These are phyloP conservation scores for Coemansia sp. DNA, from an alignment of 192 early-diverging fungal genomes.

Conservation along the genomic window DNA sequence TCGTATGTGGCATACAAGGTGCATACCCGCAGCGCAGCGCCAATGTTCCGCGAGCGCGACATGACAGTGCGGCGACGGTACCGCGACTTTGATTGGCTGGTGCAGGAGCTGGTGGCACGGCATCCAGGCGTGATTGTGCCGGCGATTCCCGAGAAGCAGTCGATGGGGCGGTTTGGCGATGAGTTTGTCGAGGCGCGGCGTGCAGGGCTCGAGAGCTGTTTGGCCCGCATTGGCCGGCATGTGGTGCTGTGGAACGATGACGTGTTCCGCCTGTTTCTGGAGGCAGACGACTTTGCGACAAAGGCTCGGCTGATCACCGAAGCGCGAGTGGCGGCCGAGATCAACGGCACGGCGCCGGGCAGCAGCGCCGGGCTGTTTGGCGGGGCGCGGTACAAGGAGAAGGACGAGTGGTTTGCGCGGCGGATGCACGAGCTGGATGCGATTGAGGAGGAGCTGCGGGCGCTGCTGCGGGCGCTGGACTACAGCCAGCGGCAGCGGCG, in stretches of 20 bases:
- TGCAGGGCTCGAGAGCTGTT: slow-evolving; percentile 77
- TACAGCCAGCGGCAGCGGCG: slow-evolving; percentile 69
- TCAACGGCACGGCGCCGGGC: slow-evolving; percentile 40
- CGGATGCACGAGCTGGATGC: slow-evolving; percentile 74
- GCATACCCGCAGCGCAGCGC: slow-evolving; percentile 75
- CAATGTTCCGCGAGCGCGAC: slow-evolving; percentile 73
- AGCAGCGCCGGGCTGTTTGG: slow-evolving; percentile 61
- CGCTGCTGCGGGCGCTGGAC: slow-evolving; percentile 76
- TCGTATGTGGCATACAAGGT: slow-evolving; percentile 88
- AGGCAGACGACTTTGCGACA: slow-evolving; percentile 78
- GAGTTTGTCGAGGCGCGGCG: slow-evolving; percentile 92
- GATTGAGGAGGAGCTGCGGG: slow-evolving; percentile 75
- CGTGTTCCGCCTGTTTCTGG: slow-evolving; percentile 83
- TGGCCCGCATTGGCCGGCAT: slow-evolving; percentile 77
- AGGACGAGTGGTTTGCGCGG: slow-evolving; percentile 76
- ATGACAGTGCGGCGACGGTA: slow-evolving; percentile 86
- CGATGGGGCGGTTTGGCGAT: slow-evolving; percentile 88
- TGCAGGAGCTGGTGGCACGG: slow-evolving; percentile 70
- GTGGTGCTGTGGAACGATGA: slow-evolving; percentile 79
- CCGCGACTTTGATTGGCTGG: slow-evolving; percentile 93
- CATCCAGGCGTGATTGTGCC: slow-evolving; percentile 91
- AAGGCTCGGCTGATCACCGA: slow-evolving; percentile 54
- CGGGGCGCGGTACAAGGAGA: slow-evolving; percentile 70
- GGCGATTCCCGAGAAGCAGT: slow-evolving; percentile 92
- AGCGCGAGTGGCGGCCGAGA: slow-evolving; percentile 33